Evolutionary conservation across 2,329 filamentous ascomycete genomes (phyloP), one percentile per base, ranked within the genome.

Genomic region (Dactylellina leptospora): DNA sequence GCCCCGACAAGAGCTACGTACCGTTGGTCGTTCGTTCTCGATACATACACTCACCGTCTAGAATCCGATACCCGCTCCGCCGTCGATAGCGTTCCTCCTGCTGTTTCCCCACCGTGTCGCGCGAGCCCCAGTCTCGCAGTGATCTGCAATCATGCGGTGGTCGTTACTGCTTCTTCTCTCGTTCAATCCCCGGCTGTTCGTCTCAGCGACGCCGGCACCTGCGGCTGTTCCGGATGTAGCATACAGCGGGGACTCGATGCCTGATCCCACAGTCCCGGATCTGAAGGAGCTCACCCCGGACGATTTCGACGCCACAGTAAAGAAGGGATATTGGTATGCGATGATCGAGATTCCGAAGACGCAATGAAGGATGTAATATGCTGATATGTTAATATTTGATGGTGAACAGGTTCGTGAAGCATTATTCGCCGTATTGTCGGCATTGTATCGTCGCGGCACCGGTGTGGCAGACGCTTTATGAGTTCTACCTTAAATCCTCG

Each of bases 401-500:
- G 22, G n/a, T n/a, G 23, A 27, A 6, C 72, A 84, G 82, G 82
- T 82, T 84, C 74, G 79, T 85, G 25, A 85, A 85, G 77, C 81
- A 83, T 73, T 84, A 82, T 73, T 85, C 84, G 47, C 83, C 83
- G 36, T 78, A 79, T 30, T 85, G 83, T 80, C 84, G 84, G 48
- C 92, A 96, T 80, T 97, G 93, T 82, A 85, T 85, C 79, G 83
- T 85, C 53, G 90, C 92, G 77, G 92, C 91, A 56, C 95, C 95
- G 5, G 88, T 87, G 54, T 97, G 87, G 84, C 92, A 97, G 81
- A 97, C 93, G 3, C 81, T 93, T 11, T 96, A 97, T 83, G 95
- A 99, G 82, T 97, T 88, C 80, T 99, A 97, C 82, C 83, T 91
- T 82, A 97, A 93, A 36, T 95, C 91, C 36, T 88, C 92, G 77